A percentile compares a stretch with the other conserved stretches of the same genome.
Evolutionary conservation across 2,329 filamentous ascomycete genomes (phyloP).

Genomic region (Emmonsiellopsis sp.): DNA sequence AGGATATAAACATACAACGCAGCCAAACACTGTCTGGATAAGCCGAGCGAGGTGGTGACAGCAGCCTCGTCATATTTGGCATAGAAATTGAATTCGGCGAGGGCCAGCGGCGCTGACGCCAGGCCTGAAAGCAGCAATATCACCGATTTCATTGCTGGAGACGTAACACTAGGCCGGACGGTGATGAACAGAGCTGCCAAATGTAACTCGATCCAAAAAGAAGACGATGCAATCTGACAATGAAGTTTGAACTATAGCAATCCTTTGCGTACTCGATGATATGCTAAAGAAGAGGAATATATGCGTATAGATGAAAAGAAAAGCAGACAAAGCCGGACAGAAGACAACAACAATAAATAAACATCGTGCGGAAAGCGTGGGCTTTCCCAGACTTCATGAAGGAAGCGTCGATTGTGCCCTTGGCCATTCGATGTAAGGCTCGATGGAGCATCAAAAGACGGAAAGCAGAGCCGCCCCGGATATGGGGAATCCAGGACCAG

Average conservation of each 20-base stretch:
- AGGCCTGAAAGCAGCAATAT: constrained; percentile 3
- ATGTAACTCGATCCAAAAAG: neutral
- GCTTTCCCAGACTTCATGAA: too few species aligned
- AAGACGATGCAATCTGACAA: neutral
- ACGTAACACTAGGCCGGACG: too few species aligned
- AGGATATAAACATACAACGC: constrained; percentile 9
- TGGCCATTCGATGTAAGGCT: too few species aligned
- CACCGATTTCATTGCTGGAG: neutral
- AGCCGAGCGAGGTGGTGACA: constrained; percentile 7
- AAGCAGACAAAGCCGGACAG: neutral
- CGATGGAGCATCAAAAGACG: too few species aligned
- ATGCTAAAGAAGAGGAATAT: neutral
- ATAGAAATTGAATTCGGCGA: constrained; percentile 12
- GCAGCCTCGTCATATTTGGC: constrained; percentile 10
- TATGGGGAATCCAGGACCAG: too few species aligned
- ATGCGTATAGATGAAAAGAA: neutral
- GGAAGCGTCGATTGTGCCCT: too few species aligned
- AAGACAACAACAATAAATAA: too few species aligned
- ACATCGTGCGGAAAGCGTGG: too few species aligned
- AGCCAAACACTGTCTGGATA: constrained; percentile 9
- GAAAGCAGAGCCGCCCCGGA: too few species aligned
- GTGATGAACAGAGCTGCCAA: neutral
- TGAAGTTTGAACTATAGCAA: neutral
- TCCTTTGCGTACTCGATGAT: neutral
- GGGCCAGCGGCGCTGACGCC: neutral